Base-by-base conservation (phyloP, 768 basidiomycete genomes). In the Naganishia antarctica region DNA sequence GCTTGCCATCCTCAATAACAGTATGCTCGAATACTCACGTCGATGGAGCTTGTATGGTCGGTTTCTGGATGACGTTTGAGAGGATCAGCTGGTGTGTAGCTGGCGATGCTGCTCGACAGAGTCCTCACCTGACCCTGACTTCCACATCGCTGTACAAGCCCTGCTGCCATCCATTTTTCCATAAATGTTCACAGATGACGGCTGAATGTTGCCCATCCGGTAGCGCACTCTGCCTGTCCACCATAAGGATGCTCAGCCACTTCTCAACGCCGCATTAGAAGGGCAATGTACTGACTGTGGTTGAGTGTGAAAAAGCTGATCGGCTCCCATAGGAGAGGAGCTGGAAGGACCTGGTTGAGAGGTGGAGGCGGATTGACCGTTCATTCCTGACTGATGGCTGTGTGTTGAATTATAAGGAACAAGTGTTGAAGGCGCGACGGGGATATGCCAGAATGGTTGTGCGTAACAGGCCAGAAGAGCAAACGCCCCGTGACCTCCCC, bases 21-120 rank as follows among this genome's bases (percentile, higher is more conserved):
- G 60, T 21, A 29, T n/a, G n/a, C n/a, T 43, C 18, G 8, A 29
- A 18, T 23, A 72, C 75, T 63, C 50, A 76, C 75, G 61, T 57
- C 75, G 66, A 61, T 76, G 75, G 6, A 73, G 63, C 21, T 71
- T 70, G 49, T 67, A 67, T 18, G 61, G 32, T 28, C 66, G 66
- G 23, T 60, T 45, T 29, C 65, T 66, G 51, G 9, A 51, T 40
- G 7, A 25, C 12, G 28, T 40, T n/a, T n/a, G 28, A 16, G 23
- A 29, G 28, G 0, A 32, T 44, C 5, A 44, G 62, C 23, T 37
- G 43, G 8, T 16, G 31, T 18, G n/a, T 23, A 23, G 18, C 21
- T 25, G 9, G 25, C 29, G n/a, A 25, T 18, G 31, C 15, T 23
- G 8, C 1, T 58, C 32, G 37, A 23, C 9, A 4, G 26, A 5